Evolutionary conservation across 164 flowering plant genomes (phyloP).

Genomic region (Tinospora cordifolia): DNA sequence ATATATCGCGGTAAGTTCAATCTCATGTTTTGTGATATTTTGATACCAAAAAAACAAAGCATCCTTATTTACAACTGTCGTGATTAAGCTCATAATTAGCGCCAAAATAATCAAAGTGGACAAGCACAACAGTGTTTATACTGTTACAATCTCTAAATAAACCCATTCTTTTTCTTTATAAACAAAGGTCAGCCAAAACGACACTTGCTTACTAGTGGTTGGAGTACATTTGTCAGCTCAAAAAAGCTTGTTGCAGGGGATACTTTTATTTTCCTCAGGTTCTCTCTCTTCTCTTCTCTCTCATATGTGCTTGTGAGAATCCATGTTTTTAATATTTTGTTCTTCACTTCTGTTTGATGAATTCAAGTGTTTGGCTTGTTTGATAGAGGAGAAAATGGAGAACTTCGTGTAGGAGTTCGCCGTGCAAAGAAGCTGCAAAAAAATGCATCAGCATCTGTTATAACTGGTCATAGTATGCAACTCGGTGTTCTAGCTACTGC

Average conservation of each 20-base stretch:
- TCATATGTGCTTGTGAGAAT: neutral
- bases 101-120: neutral
- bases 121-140: neutral
- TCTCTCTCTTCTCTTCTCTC: neutral
- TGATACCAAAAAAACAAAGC: neutral
- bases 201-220: conserved; percentile 64
- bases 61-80: neutral
- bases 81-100: neutral
- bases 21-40: neutral
- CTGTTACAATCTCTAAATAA: neutral
- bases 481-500: conserved; percentile 56
- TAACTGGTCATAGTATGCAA: conserved; percentile 54
- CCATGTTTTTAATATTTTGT: neutral
- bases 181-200: conserved; percentile 52
- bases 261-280: conserved; percentile 45
- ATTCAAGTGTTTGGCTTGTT: conserved; percentile 7
- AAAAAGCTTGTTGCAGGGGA: conserved; percentile 58
- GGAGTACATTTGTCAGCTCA: conserved; percentile 53
- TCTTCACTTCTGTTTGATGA: neutral
- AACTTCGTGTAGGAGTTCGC: conserved; percentile 50
- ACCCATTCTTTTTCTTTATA: neutral
- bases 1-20: conserved; percentile 45
- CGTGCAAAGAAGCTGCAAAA: conserved; percentile 29
- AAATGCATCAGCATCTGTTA: conserved; percentile 30
- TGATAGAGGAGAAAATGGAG: conserved; percentile 48